Percentiles rank a stretch among this genome's conserved stretches.
Evolutionary conservation across 1,284 basidiomycete genomes (phyloP).

Genomic region (Melanopsichium pennsylvanicum): DNA sequence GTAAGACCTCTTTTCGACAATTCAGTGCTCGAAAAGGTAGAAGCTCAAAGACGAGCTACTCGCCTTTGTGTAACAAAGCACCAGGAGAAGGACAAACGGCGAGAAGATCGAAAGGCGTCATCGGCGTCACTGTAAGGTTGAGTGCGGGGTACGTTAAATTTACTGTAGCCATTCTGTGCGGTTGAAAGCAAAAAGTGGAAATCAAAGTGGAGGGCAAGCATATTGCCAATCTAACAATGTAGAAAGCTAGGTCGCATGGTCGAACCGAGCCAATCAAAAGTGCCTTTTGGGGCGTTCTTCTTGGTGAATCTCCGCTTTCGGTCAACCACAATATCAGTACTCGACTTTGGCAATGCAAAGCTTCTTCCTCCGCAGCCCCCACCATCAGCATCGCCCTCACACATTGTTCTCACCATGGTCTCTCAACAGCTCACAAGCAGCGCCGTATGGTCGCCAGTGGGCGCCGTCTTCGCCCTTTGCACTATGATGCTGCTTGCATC

Average conservation of each 20-base stretch:
- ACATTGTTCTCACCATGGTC: conserved; percentile 3
- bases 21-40: too few species aligned
- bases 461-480: conserved; percentile 37
- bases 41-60: too few species aligned
- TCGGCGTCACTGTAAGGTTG: conserved; percentile 3
- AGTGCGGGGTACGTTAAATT: conserved; percentile 5
- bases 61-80: too few species aligned
- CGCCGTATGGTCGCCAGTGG: conserved; percentile 10
- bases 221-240: neutral
- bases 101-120: conserved; percentile 4
- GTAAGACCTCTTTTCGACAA: too few species aligned
- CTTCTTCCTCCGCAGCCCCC: neutral
- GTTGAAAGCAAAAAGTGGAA: too few species aligned
- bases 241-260: conserved; percentile 4
- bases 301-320: conserved; percentile 11
- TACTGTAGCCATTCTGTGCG: too few species aligned
- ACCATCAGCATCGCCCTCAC: neutral
- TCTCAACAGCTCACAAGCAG: conserved; percentile 4
- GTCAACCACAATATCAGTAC: conserved; percentile 2
- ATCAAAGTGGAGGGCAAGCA: neutral
- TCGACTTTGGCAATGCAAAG: too few species aligned
- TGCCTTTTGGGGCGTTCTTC: conserved; percentile 12
- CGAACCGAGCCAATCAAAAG: conserved; percentile 4
- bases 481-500: conserved; percentile 39
- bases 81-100: neutral